phyloP scores from a whole-genome alignment of 1,284 basidiomycete genomes.

The Vanrija humicola region DNA sequence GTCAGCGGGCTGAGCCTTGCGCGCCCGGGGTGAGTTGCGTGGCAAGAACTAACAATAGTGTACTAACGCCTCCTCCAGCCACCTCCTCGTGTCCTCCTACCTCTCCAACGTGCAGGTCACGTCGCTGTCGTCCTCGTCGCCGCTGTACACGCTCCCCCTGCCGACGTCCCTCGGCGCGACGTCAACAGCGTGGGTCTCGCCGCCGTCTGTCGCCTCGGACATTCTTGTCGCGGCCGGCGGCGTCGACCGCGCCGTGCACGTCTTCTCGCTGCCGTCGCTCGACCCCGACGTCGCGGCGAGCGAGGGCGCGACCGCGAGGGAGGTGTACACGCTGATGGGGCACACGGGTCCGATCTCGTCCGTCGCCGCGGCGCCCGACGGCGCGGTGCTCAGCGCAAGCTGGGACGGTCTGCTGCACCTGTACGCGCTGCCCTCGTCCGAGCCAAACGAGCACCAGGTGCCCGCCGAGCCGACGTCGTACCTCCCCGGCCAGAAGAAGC shows the following conservation, averaged over 20 bases:
- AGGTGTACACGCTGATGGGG: constrained; percentile 59
- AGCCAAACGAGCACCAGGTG: constrained; percentile 44
- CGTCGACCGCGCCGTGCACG: constrained; percentile 72
- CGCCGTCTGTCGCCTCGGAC: constrained; percentile 41
- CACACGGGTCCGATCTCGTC: constrained; percentile 71
- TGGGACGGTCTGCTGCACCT: constrained; percentile 78
- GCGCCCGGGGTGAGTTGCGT: constrained; percentile 60
- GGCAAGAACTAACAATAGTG: not conserved
- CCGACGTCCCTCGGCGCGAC: constrained; percentile 60
- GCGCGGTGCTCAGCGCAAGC: constrained; percentile 65
- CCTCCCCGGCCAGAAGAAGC: constrained; percentile 56
- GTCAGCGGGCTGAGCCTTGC: constrained; percentile 74
- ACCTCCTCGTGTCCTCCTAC: constrained; percentile 75
- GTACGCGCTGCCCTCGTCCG: constrained; percentile 50
- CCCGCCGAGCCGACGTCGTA: constrained; percentile 43
- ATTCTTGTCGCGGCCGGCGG: constrained; percentile 66
- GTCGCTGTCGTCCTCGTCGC: constrained; percentile 47
- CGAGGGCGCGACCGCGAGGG: constrained; percentile 53
- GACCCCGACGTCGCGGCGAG: constrained; percentile 37
- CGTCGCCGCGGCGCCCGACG: constrained; percentile 53
- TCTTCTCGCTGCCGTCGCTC: constrained; percentile 57
- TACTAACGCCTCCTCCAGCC: constrained; percentile 49
- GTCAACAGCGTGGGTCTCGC: constrained; percentile 61
- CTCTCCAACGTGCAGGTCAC: constrained; percentile 72
- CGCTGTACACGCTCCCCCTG: constrained; percentile 43